These are phyloP conservation scores for Oehlia diaphana DNA, from an alignment of 192 early-diverging fungal genomes.

Conservation along the genomic window DNA sequence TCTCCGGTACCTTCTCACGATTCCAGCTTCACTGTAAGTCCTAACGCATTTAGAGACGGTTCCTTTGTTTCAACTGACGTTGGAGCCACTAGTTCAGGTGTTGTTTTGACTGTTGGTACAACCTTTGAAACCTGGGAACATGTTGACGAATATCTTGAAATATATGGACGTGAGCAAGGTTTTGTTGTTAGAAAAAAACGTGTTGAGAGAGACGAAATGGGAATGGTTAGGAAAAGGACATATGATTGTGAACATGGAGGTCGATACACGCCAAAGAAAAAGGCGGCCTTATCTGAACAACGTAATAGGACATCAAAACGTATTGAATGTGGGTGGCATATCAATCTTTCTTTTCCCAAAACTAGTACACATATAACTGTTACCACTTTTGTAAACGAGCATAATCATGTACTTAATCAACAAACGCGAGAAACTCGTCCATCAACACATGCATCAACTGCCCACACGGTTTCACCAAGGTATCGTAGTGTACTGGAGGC, in stretches of 20 bases:
- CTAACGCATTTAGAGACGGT: neutral
- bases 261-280: constrained; percentile 30
- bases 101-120: constrained; percentile 20
- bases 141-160: constrained; percentile 28
- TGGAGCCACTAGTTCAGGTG: constrained; percentile 7
- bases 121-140: constrained; percentile 28
- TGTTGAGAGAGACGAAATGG: constrained; percentile 28
- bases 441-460: constrained; percentile 10
- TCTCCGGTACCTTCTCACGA: constrained; percentile 1
- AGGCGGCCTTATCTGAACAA: constrained; percentile 28
- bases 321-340: constrained; percentile 32
- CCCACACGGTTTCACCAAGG: neutral
- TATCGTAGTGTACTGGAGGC: constrained; percentile 24
- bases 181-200: constrained; percentile 33
- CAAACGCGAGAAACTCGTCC: constrained; percentile 19
- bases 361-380: constrained; percentile 29
- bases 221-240: constrained; percentile 29
- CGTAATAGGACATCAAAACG: constrained; percentile 28
- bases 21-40: neutral
- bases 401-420: constrained; percentile 30
- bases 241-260: constrained; percentile 33
- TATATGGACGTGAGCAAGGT: constrained; percentile 25
- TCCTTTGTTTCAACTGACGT: neutral
- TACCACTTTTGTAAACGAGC: constrained; percentile 31
- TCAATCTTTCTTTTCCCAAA: constrained; percentile 30